Evolutionary conservation across 1,284 basidiomycete genomes (phyloP), one percentile per base, ranked within the genome.

Genomic region (Moniliella sp.): DNA sequence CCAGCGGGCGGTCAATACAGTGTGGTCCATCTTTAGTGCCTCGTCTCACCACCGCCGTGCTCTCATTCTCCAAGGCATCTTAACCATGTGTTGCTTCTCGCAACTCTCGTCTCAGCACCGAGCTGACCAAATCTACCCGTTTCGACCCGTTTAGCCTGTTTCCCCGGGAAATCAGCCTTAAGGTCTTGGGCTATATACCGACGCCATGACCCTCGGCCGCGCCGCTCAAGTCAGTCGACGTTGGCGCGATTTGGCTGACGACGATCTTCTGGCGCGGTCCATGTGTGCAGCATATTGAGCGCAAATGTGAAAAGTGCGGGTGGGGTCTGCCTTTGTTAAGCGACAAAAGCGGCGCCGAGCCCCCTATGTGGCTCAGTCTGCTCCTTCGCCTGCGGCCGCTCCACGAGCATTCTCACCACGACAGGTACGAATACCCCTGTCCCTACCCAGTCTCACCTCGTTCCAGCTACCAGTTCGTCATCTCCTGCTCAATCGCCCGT

Each of bases 31-130:
- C 49, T 99, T 99, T 64, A 91, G 83, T 8, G 81, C 81, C 0
- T 91, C 88, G 1, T 75, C 83, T 0, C 83, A 91, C 51, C 73
- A 77, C 7, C 74, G 81, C 19, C 73, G 88, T 25, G 79, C 80
- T 25, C 72, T 97, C 53, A 94, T 97, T 55, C 75, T 99, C 28
- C 82, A 83, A 53, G 88, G 88, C 18, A 71, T 99, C 39, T 74
- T 99, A 48, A 94, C 91, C n/a, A 97, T 97, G 81, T 97, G 88
- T 97, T 91, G 64, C 94, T 91, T 66, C 82, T 81, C 25, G 94
- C 55, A 75, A 94, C n/a, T 93, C 88, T 13, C 77, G 94, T 35
- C 74, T 99, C 30, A 79, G 82, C 10, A 81, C 91, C 41, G 79
- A 86, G 36, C 75, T 97, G 35, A 69, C 75, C 15, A 74, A 80